Evolutionary conservation across 108 stramenopile genomes (phyloP).

Genomic region (Cyclotella choctawhatcheeana): DNA sequence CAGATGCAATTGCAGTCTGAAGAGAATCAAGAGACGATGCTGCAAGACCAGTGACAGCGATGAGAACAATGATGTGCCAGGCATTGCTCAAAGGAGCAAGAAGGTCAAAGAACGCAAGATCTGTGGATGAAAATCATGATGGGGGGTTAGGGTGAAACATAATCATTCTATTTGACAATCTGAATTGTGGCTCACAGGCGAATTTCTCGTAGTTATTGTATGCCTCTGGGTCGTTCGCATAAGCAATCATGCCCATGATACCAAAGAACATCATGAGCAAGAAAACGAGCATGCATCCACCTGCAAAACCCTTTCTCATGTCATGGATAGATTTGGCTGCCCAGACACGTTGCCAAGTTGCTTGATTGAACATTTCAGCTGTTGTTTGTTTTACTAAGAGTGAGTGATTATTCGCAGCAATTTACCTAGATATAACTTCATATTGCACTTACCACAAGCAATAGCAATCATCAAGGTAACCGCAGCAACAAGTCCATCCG

Average conservation of each 20-base stretch:
- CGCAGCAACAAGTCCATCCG: conserved; percentile 66
- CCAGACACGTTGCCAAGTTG: conserved; percentile 81
- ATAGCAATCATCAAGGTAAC: conserved; percentile 76
- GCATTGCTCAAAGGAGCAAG: conserved; percentile 57
- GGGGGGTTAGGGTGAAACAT: background rate
- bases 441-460: conserved; percentile 20
- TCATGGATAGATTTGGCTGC: conserved; percentile 64
- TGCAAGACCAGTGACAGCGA: conserved; percentile 69
- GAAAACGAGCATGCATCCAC: conserved; percentile 63
- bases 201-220: conserved; percentile 70
- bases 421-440: background rate
- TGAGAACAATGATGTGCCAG: conserved; percentile 75
- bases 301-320: conserved; percentile 66
- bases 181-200: conserved; percentile 31
- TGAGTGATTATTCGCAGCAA: background rate
- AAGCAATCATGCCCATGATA: conserved; percentile 84
- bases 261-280: conserved; percentile 87
- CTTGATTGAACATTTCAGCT: conserved; percentile 84
- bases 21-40: conserved; percentile 72
- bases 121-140: conserved; percentile 1
- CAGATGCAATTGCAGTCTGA: conserved; percentile 72
- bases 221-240: conserved; percentile 70
- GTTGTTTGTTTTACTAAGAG: background rate
- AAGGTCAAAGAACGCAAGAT: conserved; percentile 78
- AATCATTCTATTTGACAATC: background rate